Evolutionary conservation across 352 stramenopile genomes (phyloP), one percentile per base, ranked within the genome.

Genomic region (Globisporangium camurandrum): DNA sequence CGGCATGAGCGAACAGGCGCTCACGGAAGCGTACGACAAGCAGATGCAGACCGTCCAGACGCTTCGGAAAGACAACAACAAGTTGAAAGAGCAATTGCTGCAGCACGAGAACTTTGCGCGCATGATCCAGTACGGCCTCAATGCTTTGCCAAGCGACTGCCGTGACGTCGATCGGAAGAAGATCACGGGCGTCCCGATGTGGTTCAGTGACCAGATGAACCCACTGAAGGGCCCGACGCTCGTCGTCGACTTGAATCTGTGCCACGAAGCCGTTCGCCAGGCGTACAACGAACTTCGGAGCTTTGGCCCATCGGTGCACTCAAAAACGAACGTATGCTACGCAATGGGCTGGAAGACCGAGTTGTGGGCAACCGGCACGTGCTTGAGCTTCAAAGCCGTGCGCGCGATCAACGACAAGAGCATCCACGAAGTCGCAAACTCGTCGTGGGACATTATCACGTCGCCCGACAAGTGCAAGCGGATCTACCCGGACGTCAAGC

Each of bases 281-380:
- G 78, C 75, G 22, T 90, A 90, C 57, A 86, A 87, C 44, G 75
- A 87, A 57, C 58, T 90, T 56, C 85, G 86, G 67, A 65, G 53
- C 14, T 88, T 88, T 44, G 76, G 76, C 30, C 79, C 79, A 28
- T 71, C 75, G 27, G 76, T 86, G 46, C 86, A 84, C 63, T 83
- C 75, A 28, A 88, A 88, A 64, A 92, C 81, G 43, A 92, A 89
- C 54, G 71, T 92, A 34, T 90, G 76, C 46, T 87, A 87, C 50
- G 77, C 81, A 27, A 92, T 92, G 78, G 81, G 81, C 12, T 92
- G 81, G 81, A 86, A 84, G 62, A 86, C 76, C 38, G 77, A 92
- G 64, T 49, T 92, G 44, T 92, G 81, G 81, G 76, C 75, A 47
- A 80, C 74, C 8, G 73, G 62, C 39, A 90, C 76, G 40, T 86